A percentile compares a stretch with the other conserved stretches of the same genome.
Conservation (phyloP, 163 green algal genomes). For the Volvox carteri region DNA sequence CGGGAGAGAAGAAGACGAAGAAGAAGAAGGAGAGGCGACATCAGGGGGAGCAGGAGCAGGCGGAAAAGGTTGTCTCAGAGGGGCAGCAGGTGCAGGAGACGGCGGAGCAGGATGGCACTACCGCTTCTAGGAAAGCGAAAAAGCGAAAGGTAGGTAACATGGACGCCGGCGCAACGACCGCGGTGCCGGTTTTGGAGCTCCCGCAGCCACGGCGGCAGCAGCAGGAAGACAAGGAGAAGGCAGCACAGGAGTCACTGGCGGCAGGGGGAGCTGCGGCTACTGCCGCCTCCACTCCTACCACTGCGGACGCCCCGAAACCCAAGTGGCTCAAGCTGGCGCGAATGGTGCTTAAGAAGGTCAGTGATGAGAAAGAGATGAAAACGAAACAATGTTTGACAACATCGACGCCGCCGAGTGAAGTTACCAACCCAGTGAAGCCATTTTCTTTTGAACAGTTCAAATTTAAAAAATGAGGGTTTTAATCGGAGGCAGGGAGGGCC, state of each 20-base stretch:
- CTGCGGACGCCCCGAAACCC: not conserved
- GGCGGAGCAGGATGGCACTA: no score
- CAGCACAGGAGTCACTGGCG: not conserved
- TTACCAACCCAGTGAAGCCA: no score
- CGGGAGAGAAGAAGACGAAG: slow-evolving; percentile 18
- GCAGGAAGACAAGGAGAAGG: not conserved
- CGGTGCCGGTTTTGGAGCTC: no score
- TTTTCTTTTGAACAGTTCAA: no score
- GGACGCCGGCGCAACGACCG: not conserved
- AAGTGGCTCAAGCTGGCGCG: slow-evolving; percentile 52
- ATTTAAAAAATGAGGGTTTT: no score
- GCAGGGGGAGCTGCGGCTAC: not conserved
- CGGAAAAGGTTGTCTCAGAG: not conserved
- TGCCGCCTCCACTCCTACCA: not conserved
- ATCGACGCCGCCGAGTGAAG: no score
- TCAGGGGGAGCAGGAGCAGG: slow-evolving; percentile 9
- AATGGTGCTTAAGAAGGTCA: slow-evolving; percentile 39
- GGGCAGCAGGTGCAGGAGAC: no score
- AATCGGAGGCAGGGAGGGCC: no score
- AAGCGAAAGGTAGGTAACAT: slow-evolving; percentile 32
- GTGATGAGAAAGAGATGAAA: no score
- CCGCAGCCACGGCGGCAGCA: no score
- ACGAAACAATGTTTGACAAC: no score
- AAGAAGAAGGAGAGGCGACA: not conserved
- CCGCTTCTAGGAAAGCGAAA: slow-evolving; percentile 6